Evolutionary conservation across 139 green algal genomes (phyloP), one percentile per base, ranked within the genome.

Genomic region (Coelastrella sp.): DNA sequence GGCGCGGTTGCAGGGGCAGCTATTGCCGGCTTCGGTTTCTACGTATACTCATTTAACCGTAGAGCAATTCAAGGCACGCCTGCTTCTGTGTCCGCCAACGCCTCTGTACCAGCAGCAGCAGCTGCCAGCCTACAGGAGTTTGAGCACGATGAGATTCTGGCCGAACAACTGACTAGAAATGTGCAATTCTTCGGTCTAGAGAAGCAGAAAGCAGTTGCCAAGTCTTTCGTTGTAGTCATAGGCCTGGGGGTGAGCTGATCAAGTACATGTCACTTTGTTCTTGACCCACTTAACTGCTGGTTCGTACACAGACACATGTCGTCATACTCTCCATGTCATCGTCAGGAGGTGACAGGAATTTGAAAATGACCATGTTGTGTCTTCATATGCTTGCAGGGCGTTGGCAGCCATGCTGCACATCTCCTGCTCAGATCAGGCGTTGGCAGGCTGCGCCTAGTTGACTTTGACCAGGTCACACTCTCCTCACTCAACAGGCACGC

Each of bases 391-490:
- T n/a, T 82, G 27, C 91, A 98, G 94, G 97, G 97, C 9, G 97
- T 99, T 17, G 97, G 97, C 37, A 98, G 93, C 86, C 97, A 99
- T 87, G 94, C 94, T 4, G 97, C 97, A 4, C 91, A 98, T 87
- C 88, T 98, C 76, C 92, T 99, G 79, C 92, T 99, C 34, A 90
- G 97, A 21, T 96, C 95, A 1, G 97, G 97, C 1, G 94, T 99
- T 13, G 95, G 96, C 11, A 87, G 87, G 34, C 86, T 99, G 68
- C 92, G 96, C 1, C 87, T 99, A 0, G 91, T 99, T 30, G 97
- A 99, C 90, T 99, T 99, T 91, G 97, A 99, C 89, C 96, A 98
- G 90, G 95, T 95, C 38, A 86, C 75, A 17, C 82, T 90, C 19
- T 89, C 89, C 2, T 88, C 87, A 32, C 85, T 92, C 30, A 90